Base-by-base conservation (phyloP, 345 rosid species). In the Populus pruinosa region DNA sequence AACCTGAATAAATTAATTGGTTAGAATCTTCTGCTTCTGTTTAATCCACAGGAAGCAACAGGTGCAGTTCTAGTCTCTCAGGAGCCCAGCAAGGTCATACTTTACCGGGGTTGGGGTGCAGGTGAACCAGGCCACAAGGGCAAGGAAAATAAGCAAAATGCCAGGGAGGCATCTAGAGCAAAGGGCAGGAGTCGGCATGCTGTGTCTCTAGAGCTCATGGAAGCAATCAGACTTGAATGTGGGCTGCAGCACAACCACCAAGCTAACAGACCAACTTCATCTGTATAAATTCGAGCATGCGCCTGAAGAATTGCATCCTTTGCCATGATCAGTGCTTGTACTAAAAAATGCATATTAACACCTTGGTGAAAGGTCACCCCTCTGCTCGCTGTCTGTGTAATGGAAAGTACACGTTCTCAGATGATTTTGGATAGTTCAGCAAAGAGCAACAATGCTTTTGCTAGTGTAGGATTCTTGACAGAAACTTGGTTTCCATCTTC, bases 61-160 rank as follows among this genome's bases (percentile, higher is more conserved):
- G 98, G 97, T 27, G 91, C 92, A 12, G 69, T 92, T 80, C 82
- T 95, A 31, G 88, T 93, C 74, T 95, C 97, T 63, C 99, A 87
- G 85, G 99, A 93, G 89, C 97, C 98, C 63, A 91, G 87, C 86
- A 95, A 92, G 84, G 89, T 95, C 63, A 92, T 93, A 82, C 90
- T 93, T 17, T 95, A 93, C 84, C 80, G 96, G 13, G 96, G 97
- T 73, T 93, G 98, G 98, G 98, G 94, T 1, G 93, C 90, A 47
- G 89, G 84, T 65, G 92, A 86, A 71, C 80, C 84, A 11, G 77
- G 68, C 59, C 67, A n/a, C 72, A 77, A 76, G 25, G 38, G 76
- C 70, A 74, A 49, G 75, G 78, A 36, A 63, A 71, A 72, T 39
- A 65, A 35, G 8, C 79, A 20, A 70, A 80, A 76, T 29, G 73